Evolutionary conservation across 768 basidiomycete species (phyloP), one percentile per base, ranked within the genome.

Genomic region (Boletus sp.): DNA sequence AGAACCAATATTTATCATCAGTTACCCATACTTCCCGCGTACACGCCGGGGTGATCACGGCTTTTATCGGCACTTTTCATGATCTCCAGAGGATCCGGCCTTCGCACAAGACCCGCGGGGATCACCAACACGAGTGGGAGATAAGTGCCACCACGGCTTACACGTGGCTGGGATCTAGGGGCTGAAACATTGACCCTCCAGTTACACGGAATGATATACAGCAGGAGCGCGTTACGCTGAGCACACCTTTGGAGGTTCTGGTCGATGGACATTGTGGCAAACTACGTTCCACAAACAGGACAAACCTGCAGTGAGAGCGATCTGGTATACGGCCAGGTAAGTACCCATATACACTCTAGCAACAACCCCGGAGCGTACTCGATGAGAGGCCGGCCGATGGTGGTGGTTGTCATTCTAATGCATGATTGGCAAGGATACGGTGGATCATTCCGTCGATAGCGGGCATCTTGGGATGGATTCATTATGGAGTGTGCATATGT

Each of bases 51-150:
- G n/a, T 32, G 45, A 44, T 53, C 40, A 38, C 49, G 37, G 38
- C 27, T 34, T 13, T 34, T 35, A 21, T 43, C 30, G 45, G 40
- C 5, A 29, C 29, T 19, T 57, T 47, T 51, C 19, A 43, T 46
- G 19, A 50, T 61, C 50, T 42, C 45, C 44, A 15, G 27, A 14
- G 21, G 35, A 58, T 44, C 49, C 50, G 37, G 7, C 25, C 29
- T 34, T 35, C 37, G 25, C 33, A 38, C 50, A 25, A 45, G 30
- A 41, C 11, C 27, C 33, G 32, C 4, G 7, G 5, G 14, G 11
- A 41, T 50, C 38, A 11, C 43, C 25, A 14, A 34, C 48, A n/a
- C 32, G 47, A 23, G 13, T 21, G n/a, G 27, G 10, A n/a, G 41
- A 17, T 34, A 27, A 27, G 34, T 9, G 10, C 17, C 32, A 3